Percentiles rank a stretch among this genome's conserved stretches.
Evolutionary conservation across 2,329 filamentous ascomycete genomes (phyloP).

Genomic region (Scleromitrula shiraiana): DNA sequence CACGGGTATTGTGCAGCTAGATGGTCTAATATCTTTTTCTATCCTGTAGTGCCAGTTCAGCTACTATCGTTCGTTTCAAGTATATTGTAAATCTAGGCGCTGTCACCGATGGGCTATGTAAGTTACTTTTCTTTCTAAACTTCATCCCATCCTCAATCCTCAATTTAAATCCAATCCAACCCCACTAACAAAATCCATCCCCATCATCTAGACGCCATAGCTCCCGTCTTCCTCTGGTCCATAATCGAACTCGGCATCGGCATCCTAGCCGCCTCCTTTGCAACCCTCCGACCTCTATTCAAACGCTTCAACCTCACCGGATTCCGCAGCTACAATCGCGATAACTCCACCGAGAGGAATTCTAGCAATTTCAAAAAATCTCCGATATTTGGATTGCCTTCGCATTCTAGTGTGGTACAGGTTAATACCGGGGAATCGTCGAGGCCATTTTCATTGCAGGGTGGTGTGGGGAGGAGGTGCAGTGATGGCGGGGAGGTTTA

Average conservation of each 20-base stretch:
- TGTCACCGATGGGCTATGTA: background rate
- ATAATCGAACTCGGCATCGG: background rate
- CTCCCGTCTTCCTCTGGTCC: background rate
- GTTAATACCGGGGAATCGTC: no score
- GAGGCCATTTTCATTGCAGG: no score
- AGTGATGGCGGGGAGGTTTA: no score
- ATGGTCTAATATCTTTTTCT: background rate
- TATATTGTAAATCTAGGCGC: background rate
- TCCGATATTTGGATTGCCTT: no score
- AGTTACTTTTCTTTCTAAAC: background rate
- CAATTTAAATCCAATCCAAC: no score
- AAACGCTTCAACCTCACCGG: background rate
- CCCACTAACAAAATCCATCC: background rate
- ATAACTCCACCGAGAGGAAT: no score
- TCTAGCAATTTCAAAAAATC: no score
- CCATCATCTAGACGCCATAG: background rate
- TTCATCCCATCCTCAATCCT: no score
- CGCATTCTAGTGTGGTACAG: no score
- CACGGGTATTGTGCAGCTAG: no score
- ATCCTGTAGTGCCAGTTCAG: conserved; percentile 1
- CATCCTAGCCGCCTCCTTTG: background rate
- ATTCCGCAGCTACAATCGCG: background rate
- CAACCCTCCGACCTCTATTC: conserved; percentile 3
- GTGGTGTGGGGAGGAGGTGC: no score
- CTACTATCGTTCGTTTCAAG: conserved; percentile 1